A percentile compares a stretch with the other conserved stretches of the same genome.
These are phyloP conservation scores for Plasmodium gallinaceum DNA, from an alignment of 169 alveolate genomes.

Conservation along the genomic window DNA sequence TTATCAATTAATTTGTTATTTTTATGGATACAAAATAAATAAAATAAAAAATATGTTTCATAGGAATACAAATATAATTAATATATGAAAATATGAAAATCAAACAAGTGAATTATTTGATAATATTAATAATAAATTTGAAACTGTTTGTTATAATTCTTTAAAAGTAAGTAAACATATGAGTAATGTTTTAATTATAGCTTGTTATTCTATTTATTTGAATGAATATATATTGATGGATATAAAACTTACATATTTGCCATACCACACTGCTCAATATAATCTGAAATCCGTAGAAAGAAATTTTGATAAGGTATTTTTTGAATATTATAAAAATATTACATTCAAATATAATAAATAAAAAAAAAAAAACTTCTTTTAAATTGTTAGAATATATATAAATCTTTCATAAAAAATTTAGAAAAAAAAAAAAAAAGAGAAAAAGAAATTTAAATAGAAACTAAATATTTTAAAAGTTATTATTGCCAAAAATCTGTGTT, in stretches of 20 bases:
- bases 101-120: conserved; percentile 25
- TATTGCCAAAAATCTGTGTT: conserved; percentile 3
- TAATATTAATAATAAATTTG: conserved; percentile 22
- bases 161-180: conserved; percentile 21
- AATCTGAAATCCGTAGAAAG: conserved; percentile 84
- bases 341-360: background rate
- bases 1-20: conserved; percentile 49
- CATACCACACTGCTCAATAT: conserved; percentile 81
- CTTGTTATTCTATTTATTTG: conserved; percentile 42
- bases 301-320: conserved; percentile 48
- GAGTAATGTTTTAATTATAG: conserved; percentile 4
- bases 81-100: conserved; percentile 25
- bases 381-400: background rate
- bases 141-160: conserved; percentile 50
- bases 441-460: background rate
- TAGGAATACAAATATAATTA: conserved; percentile 40
- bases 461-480: conserved; percentile 28
- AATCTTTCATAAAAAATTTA: background rate
- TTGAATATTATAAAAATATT: conserved; percentile 49
- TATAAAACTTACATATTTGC: conserved; percentile 67
- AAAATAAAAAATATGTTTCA: conserved; percentile 57
- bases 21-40: conserved; percentile 52
- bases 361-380: background rate
- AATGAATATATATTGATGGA: conserved; percentile 79
- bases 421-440: background rate